Percentiles rank a stretch among this genome's conserved stretches.
These are phyloP conservation scores for Amphicarpaea edgeworthii DNA, from an alignment of 306 rosid species.

Conservation along the genomic window DNA sequence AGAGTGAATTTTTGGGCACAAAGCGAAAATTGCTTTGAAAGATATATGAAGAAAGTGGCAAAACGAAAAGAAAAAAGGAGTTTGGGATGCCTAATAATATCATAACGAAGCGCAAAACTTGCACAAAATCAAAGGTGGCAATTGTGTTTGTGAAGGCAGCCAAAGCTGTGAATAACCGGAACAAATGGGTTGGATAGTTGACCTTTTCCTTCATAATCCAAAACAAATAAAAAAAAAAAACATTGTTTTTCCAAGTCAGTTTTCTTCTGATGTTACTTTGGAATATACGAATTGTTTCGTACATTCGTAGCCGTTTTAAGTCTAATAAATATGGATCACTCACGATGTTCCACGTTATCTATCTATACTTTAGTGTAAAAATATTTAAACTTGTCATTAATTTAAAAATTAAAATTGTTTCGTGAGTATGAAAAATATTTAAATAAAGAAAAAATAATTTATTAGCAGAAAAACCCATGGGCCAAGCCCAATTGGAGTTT, in stretches of 20 bases:
- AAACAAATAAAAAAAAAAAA: not conserved
- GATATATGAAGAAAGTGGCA: constrained; percentile 44
- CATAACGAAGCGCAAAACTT: constrained; percentile 47
- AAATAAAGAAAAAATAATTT: too few species aligned
- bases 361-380: not conserved
- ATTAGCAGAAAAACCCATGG: too few species aligned
- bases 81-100: constrained; percentile 39
- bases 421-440: not conserved
- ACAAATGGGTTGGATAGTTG: constrained; percentile 45
- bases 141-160: constrained; percentile 22
- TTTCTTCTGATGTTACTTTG: not conserved
- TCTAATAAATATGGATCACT: not conserved
- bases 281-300: not conserved
- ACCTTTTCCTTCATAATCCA: constrained; percentile 43
- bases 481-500: constrained; percentile 3
- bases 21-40: constrained; percentile 42
- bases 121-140: constrained; percentile 47
- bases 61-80: constrained; percentile 22
- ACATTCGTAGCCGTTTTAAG: not conserved
- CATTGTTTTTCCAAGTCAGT: not conserved
- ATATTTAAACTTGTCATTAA: not conserved
- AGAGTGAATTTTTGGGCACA: constrained; percentile 50
- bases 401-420: not conserved
- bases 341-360: not conserved
- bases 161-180: constrained; percentile 39